Percentiles rank a stretch among this genome's conserved stretches.
These are phyloP conservation scores for Rubroboletus pulcherrimus DNA, from an alignment of 768 basidiomycete species.

Conservation along the genomic window DNA sequence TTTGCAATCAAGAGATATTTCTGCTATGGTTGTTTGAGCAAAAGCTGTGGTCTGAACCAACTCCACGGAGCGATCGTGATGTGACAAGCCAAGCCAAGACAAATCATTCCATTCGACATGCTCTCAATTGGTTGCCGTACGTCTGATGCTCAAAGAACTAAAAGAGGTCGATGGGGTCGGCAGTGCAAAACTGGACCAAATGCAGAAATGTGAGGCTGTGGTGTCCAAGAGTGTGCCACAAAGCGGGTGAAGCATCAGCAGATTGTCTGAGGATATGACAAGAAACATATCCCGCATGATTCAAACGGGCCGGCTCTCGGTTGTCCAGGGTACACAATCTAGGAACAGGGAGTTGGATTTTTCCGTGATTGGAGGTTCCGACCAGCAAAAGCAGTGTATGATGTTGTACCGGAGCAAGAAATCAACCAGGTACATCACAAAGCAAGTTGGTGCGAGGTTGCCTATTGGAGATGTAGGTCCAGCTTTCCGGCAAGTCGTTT, in stretches of 20 bases:
- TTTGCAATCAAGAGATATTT: neutral
- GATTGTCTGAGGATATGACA: slow-evolving; percentile 17
- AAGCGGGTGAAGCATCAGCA: slow-evolving; percentile 24
- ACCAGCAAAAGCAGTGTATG: slow-evolving; percentile 11
- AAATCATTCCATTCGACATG: neutral
- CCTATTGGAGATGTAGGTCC: slow-evolving; percentile 8
- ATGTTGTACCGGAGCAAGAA: slow-evolving; percentile 12
- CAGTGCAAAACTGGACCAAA: neutral
- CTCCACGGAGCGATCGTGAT: slow-evolving; percentile 5
- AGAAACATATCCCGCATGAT: neutral
- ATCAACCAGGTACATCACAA: slow-evolving; percentile 22
- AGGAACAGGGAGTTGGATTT: neutral
- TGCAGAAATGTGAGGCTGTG: slow-evolving; percentile 23
- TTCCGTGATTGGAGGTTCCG: slow-evolving; percentile 3
- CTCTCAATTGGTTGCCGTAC: slow-evolving; percentile 6
- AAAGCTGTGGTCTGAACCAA: neutral
- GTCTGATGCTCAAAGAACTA: neutral
- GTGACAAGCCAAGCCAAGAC: slow-evolving; percentile 4
- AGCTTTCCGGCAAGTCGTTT: slow-evolving; percentile 5
- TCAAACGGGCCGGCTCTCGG: neutral
- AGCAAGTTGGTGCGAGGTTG: slow-evolving; percentile 10
- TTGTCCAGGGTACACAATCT: neutral
- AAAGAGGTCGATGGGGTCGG: slow-evolving; percentile 1
- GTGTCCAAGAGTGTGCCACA: slow-evolving; percentile 29
- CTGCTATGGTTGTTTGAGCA: neutral